Evolutionary conservation across 2,329 filamentous ascomycete genomes (phyloP).

Genomic region (Beauveria sp.): DNA sequence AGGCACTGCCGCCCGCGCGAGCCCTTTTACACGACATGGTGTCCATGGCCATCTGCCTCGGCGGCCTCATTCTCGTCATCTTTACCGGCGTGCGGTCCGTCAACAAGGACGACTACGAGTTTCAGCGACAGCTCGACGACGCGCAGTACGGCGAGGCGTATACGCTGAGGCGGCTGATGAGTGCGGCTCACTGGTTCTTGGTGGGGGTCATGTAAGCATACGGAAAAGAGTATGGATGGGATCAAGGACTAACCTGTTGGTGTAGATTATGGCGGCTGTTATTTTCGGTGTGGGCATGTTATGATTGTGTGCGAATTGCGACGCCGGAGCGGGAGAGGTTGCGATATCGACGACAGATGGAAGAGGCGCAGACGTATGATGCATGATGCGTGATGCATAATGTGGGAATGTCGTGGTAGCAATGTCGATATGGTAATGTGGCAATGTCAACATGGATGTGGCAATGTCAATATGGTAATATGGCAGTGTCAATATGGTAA

Average conservation of each 20-base stretch:
- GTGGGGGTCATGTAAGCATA: conserved; percentile 19
- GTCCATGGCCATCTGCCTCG: conserved; percentile 25
- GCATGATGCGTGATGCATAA: background rate
- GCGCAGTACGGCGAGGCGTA: background rate
- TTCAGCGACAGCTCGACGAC: conserved; percentile 10
- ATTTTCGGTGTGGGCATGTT: conserved; percentile 23
- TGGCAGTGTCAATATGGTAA: too few species aligned
- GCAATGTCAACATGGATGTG: too few species aligned
- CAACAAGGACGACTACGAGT: conserved; percentile 12
- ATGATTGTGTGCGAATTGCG: conserved; percentile 15
- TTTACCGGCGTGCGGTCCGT: conserved; percentile 18
- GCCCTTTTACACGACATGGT: conserved; percentile 26
- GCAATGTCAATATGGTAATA: too few species aligned
- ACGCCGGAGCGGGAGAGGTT: background rate
- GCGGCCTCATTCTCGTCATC: conserved; percentile 27
- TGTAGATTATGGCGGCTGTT: conserved; percentile 20
- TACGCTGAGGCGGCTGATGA: background rate
- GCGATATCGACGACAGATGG: conserved; percentile 5
- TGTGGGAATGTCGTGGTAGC: too few species aligned
- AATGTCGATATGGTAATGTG: too few species aligned
- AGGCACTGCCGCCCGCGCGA: conserved; percentile 21
- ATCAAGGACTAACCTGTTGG: too few species aligned
- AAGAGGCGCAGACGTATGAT: conserved; percentile 1
- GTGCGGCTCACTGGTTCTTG: conserved; percentile 11
- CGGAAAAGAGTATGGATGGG: too few species aligned